Conservation (phyloP, 805 yeast species). For the Candida ovalis region DNA sequence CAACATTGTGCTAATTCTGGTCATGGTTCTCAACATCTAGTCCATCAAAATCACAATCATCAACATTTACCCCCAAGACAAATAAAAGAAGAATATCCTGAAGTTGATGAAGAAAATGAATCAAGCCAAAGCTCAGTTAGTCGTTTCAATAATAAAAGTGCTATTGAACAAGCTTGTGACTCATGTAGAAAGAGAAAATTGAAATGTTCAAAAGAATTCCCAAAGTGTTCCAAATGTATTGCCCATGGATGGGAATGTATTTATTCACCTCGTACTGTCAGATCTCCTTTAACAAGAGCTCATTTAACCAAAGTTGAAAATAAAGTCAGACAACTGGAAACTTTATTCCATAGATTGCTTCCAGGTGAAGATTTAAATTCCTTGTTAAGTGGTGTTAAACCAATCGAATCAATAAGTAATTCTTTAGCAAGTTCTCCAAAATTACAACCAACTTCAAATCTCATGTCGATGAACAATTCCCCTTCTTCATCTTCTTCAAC, state of each 20-base stretch:
- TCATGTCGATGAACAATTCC: conserved; percentile 5
- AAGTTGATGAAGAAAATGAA: conserved; percentile 4
- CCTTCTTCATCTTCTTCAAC: conserved; percentile 1
- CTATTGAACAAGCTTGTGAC: conserved; percentile 67
- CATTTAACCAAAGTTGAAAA: conserved; percentile 75
- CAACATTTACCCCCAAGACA: conserved; percentile 11
- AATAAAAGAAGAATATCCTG: conserved; percentile 2
- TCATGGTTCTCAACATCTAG: conserved; percentile 20
- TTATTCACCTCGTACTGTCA: conserved; percentile 71
- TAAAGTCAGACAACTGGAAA: conserved; percentile 45
- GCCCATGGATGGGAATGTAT: conserved; percentile 71
- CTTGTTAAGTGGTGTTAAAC: conserved; percentile 16
- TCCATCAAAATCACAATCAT: conserved; percentile 12
- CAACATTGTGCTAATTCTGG: conserved; percentile 22
- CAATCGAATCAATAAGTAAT: conserved; percentile 10
- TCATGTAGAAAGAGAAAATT: conserved; percentile 78
- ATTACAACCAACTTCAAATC: conserved; percentile 5
- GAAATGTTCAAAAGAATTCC: conserved; percentile 75
- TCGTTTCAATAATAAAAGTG: not conserved
- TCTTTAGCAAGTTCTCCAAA: conserved; percentile 16
- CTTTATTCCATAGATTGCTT: conserved; percentile 37
- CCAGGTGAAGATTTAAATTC: conserved; percentile 46
- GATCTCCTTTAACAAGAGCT: conserved; percentile 80
- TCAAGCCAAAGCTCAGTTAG: too few relatives aligned
- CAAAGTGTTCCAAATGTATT: conserved; percentile 71